Conservation (phyloP, 495 filamentous ascomycete species). For the Podospora appendiculata region DNA sequence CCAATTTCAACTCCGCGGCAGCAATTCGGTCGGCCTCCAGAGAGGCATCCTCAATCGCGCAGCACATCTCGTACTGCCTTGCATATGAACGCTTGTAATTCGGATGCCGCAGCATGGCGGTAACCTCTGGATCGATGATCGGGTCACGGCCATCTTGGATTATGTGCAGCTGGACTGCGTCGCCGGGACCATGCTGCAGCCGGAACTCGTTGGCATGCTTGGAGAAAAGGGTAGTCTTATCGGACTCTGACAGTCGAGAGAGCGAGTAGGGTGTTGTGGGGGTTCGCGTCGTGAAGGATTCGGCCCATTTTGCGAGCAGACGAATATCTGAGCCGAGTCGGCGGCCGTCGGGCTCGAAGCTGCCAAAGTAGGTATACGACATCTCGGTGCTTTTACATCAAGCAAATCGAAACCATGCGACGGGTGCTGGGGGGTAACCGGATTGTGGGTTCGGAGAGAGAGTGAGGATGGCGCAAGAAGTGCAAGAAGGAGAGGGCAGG, state of each 20-base stretch:
- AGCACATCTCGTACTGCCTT: not conserved
- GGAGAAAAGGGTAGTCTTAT: conserved; percentile 15
- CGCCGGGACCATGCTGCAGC: conserved; percentile 5
- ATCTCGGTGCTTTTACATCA: conserved; percentile 8
- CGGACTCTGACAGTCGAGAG: conserved; percentile 12
- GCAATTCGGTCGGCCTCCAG: not conserved
- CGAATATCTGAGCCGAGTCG: conserved; percentile 15
- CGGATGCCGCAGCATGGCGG: conserved; percentile 5
- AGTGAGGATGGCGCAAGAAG: not conserved
- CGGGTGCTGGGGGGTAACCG: not conserved
- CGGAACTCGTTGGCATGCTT: conserved; percentile 3
- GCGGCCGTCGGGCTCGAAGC: conserved; percentile 12
- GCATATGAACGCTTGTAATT: conserved; percentile 5
- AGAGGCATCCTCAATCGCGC: not conserved
- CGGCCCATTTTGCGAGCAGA: conserved; percentile 16
- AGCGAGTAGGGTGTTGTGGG: conserved; percentile 7
- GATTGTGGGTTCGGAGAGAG: not conserved
- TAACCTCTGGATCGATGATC: conserved; percentile 10
- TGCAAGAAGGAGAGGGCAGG: not conserved
- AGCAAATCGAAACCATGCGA: not conserved
- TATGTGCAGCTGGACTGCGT: conserved; percentile 9
- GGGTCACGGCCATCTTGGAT: not conserved
- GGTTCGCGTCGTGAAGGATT: not conserved
- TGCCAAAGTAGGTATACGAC: conserved; percentile 13
- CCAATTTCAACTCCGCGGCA: not conserved